Evolutionary conservation across 345 rosid genomes (phyloP).

Genomic region (Gossypium mustelinum): DNA sequence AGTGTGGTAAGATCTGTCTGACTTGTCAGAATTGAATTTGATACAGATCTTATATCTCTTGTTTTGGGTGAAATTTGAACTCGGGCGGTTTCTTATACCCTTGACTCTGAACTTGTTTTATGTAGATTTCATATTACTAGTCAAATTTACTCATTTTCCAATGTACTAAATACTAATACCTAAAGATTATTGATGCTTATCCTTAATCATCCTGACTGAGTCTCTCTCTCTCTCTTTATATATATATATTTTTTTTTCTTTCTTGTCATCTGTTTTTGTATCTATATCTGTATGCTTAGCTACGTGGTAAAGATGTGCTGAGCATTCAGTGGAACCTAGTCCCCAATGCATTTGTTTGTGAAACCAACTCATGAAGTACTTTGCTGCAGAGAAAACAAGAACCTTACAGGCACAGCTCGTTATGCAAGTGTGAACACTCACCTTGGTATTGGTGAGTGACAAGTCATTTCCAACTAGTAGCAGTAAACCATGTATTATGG

Average conservation of each 20-base stretch:
- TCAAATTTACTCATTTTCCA: not conserved
- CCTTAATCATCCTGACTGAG: not conserved
- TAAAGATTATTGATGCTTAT: not conserved
- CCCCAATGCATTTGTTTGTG: constrained; percentile 7
- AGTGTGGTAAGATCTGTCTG: not conserved
- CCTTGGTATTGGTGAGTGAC: constrained; percentile 67
- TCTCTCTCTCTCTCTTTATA: not conserved
- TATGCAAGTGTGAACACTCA: constrained; percentile 92
- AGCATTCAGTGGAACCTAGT: not conserved
- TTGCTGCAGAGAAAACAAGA: constrained; percentile 67
- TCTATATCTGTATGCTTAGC: not conserved
- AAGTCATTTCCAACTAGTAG: constrained; percentile 11
- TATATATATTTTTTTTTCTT: not conserved
- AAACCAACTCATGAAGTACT: constrained; percentile 8
- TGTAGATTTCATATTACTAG: not conserved
- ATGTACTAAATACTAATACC: not conserved
- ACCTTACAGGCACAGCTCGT: constrained; percentile 87
- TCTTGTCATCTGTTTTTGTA: not conserved
- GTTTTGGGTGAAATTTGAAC: not conserved
- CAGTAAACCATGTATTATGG: not conserved
- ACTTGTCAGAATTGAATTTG: not conserved
- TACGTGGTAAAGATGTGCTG: not conserved
- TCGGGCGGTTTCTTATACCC: not conserved
- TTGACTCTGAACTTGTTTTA: not conserved
- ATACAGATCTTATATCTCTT: not conserved